Conservation (phyloP, 805 yeast species). For the Monosporozyma solicola region DNA sequence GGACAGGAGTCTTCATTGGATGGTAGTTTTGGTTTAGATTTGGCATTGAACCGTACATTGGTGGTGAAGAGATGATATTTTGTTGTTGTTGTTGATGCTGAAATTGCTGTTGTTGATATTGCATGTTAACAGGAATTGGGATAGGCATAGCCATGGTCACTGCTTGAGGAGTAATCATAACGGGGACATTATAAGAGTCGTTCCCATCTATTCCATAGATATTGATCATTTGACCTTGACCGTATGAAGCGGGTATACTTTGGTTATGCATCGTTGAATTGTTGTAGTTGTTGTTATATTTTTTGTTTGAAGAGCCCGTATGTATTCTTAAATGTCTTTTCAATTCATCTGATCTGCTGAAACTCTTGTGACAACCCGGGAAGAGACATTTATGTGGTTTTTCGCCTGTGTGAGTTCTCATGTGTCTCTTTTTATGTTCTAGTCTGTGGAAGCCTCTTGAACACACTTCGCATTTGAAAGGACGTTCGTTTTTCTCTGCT, state of each 20-base stretch:
- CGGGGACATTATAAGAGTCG: conserved; percentile 3
- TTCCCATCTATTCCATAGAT: conserved; percentile 2
- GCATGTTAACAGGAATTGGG: conserved; percentile 1
- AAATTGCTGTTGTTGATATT: background rate
- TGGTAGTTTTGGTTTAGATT: background rate
- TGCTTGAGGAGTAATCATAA: conserved; percentile 5
- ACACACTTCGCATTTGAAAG: conserved; percentile 79
- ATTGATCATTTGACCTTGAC: conserved; percentile 2
- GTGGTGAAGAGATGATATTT: conserved; percentile 2
- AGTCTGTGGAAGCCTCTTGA: conserved; percentile 78
- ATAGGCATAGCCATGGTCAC: conserved; percentile 6
- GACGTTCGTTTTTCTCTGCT: conserved; percentile 37
- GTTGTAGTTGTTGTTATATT: background rate
- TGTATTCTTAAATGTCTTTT: conserved; percentile 82
- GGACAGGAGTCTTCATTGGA: background rate
- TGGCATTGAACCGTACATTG: background rate
- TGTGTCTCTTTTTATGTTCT: conserved; percentile 87
- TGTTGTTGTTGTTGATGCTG: conserved; percentile 2
- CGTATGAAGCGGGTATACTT: background rate
- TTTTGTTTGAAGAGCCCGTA: conserved; percentile 15
- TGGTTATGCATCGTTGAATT: background rate
- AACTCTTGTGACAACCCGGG: conserved; percentile 76
- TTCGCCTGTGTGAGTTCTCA: conserved; percentile 89
- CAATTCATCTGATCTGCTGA: conserved; percentile 74
- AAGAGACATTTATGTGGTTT: conserved; percentile 80